These are phyloP conservation scores for Huiozyma sinensis DNA, from an alignment of 805 yeast genomes.

Conservation along the genomic window DNA sequence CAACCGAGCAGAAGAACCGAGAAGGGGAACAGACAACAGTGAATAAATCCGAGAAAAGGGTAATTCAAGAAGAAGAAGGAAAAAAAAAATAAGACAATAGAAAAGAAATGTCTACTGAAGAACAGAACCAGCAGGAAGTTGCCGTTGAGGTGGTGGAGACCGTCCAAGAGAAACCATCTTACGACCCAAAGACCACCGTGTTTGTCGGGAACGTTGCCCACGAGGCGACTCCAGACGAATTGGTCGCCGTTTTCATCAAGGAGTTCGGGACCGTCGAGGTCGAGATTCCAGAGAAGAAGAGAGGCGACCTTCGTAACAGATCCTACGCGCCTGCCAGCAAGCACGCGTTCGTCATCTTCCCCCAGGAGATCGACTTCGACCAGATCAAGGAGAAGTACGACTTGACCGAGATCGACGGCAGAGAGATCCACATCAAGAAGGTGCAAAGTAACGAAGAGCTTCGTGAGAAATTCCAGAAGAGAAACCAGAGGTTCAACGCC, in stretches of 20 bases:
- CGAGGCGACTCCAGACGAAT: slow-evolving; percentile 22
- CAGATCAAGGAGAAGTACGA: slow-evolving; percentile 23
- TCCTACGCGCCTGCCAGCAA: slow-evolving; percentile 19
- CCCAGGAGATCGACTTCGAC: slow-evolving; percentile 23
- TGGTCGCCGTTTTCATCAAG: slow-evolving; percentile 17
- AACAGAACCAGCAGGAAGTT: neutral
- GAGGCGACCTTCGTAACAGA: slow-evolving; percentile 2
- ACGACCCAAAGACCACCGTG: slow-evolving; percentile 27
- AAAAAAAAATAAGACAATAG: too few relatives aligned
- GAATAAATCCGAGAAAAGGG: too few relatives aligned
- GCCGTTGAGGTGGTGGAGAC: neutral
- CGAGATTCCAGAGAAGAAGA: slow-evolving; percentile 17
- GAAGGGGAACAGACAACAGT: too few relatives aligned
- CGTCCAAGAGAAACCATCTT: slow-evolving; percentile 4
- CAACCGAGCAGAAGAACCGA: too few relatives aligned
- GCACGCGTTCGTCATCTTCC: slow-evolving; percentile 27
- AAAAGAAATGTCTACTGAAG: too few relatives aligned
- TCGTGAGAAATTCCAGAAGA: slow-evolving; percentile 4
- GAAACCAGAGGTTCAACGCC: slow-evolving; percentile 3
- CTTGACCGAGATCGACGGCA: slow-evolving; percentile 22
- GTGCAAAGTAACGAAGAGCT: slow-evolving; percentile 15
- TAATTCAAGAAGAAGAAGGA: too few relatives aligned
- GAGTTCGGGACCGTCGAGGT: slow-evolving; percentile 23
- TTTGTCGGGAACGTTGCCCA: slow-evolving; percentile 26
- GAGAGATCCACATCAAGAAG: slow-evolving; percentile 25